These are phyloP conservation scores for Ballota nigra DNA, from an alignment of 257 asterid genomes.

Conservation along the genomic window DNA sequence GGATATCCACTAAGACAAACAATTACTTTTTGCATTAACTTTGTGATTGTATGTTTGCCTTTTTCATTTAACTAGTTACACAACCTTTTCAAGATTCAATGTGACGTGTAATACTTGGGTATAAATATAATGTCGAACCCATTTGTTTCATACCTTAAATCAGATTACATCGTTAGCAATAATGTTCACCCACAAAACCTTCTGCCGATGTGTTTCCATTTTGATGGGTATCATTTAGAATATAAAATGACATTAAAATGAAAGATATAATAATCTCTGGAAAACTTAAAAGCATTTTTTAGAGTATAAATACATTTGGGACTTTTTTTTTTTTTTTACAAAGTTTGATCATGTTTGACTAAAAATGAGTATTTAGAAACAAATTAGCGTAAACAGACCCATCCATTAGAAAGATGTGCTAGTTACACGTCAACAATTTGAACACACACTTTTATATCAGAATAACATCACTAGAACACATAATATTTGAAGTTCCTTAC, in stretches of 20 bases:
- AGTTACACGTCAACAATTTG: no score
- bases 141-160: neutral
- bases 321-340: no score
- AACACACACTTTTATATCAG: no score
- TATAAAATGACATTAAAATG: no score
- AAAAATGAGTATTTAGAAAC: no score
- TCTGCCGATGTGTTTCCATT: neutral
- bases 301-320: neutral
- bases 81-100: neutral
- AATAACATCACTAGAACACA: no score
- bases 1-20: constrained; percentile 13
- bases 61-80: neutral
- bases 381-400: no score
- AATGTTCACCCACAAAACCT: neutral
- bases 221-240: neutral
- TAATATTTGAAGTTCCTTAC: no score
- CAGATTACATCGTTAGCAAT: neutral
- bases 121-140: neutral
- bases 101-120: neutral
- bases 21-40: neutral
- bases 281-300: neutral
- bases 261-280: neutral
- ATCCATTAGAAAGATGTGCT: no score
- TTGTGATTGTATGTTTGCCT: neutral
- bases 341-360: no score